Evolutionary conservation across 768 basidiomycete species (phyloP).

Genomic region (Auriculariales sp.): DNA sequence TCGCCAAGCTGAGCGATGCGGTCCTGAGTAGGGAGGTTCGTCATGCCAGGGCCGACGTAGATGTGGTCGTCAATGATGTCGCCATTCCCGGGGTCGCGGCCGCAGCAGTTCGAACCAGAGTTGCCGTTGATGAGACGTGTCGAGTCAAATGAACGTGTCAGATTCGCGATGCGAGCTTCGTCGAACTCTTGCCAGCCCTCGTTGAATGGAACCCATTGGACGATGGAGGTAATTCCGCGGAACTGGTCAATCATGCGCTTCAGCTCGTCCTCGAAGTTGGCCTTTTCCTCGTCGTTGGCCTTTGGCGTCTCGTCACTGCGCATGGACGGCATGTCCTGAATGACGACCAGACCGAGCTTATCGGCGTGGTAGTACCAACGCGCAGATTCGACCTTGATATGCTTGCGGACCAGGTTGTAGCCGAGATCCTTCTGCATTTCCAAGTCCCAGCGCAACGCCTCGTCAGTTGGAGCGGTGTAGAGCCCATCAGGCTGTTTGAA

Average conservation of each 20-base stretch:
- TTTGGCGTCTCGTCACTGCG: neutral
- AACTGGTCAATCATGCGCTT: neutral
- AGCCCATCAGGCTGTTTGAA: neutral
- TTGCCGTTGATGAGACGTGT: neutral
- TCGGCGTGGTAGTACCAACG: conserved; percentile 1
- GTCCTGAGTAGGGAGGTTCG: neutral
- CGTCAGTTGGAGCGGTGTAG: neutral
- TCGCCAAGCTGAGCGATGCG: neutral
- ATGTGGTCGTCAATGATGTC: neutral
- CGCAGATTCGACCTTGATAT: neutral
- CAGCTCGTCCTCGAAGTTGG: neutral
- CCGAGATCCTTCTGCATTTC: neutral
- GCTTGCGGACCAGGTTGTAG: neutral
- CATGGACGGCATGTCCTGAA: neutral
- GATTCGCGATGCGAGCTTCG: neutral
- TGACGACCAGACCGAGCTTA: neutral
- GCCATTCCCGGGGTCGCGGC: neutral
- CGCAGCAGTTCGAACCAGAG: neutral
- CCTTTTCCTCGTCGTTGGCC: neutral
- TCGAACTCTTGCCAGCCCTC: neutral
- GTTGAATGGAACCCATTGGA: neutral
- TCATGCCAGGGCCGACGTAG: neutral
- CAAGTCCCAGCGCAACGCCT: neutral
- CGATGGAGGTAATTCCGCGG: neutral
- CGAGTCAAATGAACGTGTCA: neutral